Evolutionary conservation across 305 asterid genomes (phyloP).

Genomic region (Euphrasia arctica): DNA sequence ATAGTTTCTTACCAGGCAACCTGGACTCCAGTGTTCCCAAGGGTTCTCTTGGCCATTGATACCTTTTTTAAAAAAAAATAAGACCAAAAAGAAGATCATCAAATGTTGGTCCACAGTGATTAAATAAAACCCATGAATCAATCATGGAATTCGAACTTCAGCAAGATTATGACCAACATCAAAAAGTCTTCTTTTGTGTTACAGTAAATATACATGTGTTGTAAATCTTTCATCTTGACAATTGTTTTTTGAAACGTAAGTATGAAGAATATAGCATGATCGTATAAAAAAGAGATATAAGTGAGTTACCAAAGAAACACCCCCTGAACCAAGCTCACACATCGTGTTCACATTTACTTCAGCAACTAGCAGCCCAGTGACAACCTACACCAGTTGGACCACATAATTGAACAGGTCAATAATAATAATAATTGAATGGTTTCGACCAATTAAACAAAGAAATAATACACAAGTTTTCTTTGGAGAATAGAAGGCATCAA

Average conservation of each 20-base stretch:
- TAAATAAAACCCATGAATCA: too few relatives aligned
- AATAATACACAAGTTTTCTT: not conserved
- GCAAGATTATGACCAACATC: not conserved
- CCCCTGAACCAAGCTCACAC: conserved; percentile 94
- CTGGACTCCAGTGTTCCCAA: conserved; percentile 81
- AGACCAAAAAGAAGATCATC: conserved; percentile 8
- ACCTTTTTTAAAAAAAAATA: conserved; percentile 47
- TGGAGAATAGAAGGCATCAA: not conserved
- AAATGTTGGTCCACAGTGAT: not conserved
- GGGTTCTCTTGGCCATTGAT: conserved; percentile 93
- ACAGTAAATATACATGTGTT: not conserved
- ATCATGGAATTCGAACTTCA: too few relatives aligned
- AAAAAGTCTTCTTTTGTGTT: too few relatives aligned
- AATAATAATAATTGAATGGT: not conserved
- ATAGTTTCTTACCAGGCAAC: conserved; percentile 56
- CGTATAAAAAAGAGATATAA: conserved; percentile 20
- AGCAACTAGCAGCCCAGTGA: conserved; percentile 87
- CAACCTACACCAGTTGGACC: conserved; percentile 50
- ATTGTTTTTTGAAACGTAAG: conserved; percentile 14
- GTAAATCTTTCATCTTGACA: conserved; percentile 4
- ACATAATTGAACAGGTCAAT: not conserved
- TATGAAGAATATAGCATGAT: conserved; percentile 12
- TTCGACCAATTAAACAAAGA: too few relatives aligned
- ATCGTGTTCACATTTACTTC: conserved; percentile 97
- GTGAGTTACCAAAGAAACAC: conserved; percentile 82